A percentile compares a stretch with the other conserved stretches of the same genome.
Evolutionary conservation across 208 protist genomes (phyloP).

Genomic region (Leishmania tropica): DNA sequence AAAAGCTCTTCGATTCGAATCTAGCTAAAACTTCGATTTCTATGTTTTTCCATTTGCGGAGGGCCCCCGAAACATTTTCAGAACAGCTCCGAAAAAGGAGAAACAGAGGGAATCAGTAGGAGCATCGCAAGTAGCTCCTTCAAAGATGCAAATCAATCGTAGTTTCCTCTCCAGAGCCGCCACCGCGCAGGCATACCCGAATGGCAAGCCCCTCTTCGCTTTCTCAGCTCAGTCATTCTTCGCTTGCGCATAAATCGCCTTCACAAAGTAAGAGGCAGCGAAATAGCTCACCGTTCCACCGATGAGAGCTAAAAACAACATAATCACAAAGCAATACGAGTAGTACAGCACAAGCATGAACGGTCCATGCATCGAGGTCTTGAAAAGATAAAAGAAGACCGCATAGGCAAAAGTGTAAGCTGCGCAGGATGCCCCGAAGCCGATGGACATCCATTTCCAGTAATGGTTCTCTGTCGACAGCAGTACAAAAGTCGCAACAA

Average conservation of each 20-base stretch:
- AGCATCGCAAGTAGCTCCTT: not conserved
- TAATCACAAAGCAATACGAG: conserved; percentile 19
- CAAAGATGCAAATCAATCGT: not conserved
- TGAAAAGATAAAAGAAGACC: conserved; percentile 37
- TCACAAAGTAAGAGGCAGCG: conserved; percentile 47
- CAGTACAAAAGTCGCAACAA: conserved; percentile 93
- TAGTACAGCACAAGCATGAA: conserved; percentile 33
- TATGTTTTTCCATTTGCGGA: not conserved
- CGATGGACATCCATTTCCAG: conserved; percentile 95
- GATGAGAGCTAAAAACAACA: conserved; percentile 36
- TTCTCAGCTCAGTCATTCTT: conserved; percentile 44
- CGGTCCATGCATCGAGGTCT: not conserved
- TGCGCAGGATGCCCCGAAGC: conserved; percentile 71
- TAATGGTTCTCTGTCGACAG: conserved; percentile 93
- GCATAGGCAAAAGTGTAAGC: conserved; percentile 92
- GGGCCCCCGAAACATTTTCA: not conserved
- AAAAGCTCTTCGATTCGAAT: not conserved
- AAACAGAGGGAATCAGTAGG: not conserved
- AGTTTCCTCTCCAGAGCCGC: not conserved
- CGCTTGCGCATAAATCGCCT: conserved; percentile 47
- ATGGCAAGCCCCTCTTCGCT: not conserved
- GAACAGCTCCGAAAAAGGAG: conserved; percentile 7
- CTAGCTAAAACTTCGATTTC: no score
- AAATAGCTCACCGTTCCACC: conserved; percentile 49
- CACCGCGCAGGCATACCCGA: not conserved